Conservation (phyloP, 2,329 filamentous ascomycete species). For the Trichoderma gracile region DNA sequence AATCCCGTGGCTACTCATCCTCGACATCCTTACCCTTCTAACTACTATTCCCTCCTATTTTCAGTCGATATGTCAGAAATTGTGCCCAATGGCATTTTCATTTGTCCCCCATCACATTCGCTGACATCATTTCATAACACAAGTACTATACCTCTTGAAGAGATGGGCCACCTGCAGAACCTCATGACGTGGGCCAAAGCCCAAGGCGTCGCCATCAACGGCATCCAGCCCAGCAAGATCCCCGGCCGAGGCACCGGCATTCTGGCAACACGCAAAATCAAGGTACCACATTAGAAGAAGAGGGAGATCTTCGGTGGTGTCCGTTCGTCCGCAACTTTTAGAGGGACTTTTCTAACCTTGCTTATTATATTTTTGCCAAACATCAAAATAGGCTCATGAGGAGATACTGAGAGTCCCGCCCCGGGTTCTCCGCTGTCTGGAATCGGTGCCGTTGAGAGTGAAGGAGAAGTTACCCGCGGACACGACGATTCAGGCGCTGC, state of each 20-base stretch:
- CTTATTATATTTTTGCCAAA: neutral
- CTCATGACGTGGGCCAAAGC: slow-evolving; percentile 18
- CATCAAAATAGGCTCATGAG: slow-evolving; percentile 45
- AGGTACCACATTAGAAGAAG: slow-evolving; percentile 46
- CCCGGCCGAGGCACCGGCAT: slow-evolving; percentile 73
- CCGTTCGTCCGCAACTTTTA: no score
- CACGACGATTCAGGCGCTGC: slow-evolving; percentile 67
- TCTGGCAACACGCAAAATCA: slow-evolving; percentile 62
- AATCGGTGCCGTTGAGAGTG: slow-evolving; percentile 59
- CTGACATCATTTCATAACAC: no score
- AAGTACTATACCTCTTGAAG: neutral
- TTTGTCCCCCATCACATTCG: neutral
- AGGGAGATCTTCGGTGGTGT: no score
- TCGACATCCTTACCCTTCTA: no score
- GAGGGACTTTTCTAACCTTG: neutral
- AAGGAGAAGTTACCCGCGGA: slow-evolving; percentile 52
- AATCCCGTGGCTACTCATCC: no score
- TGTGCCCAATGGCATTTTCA: neutral
- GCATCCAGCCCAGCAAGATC: slow-evolving; percentile 60
- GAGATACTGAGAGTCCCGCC: slow-evolving; percentile 66
- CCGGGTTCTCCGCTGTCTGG: slow-evolving; percentile 62
- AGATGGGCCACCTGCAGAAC: slow-evolving; percentile 19
- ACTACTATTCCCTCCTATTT: no score
- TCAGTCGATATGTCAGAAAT: neutral
- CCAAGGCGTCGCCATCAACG: slow-evolving; percentile 49